phyloP scores from a whole-genome alignment of 305 asterid species.

The Fraxinus angustifolia region DNA sequence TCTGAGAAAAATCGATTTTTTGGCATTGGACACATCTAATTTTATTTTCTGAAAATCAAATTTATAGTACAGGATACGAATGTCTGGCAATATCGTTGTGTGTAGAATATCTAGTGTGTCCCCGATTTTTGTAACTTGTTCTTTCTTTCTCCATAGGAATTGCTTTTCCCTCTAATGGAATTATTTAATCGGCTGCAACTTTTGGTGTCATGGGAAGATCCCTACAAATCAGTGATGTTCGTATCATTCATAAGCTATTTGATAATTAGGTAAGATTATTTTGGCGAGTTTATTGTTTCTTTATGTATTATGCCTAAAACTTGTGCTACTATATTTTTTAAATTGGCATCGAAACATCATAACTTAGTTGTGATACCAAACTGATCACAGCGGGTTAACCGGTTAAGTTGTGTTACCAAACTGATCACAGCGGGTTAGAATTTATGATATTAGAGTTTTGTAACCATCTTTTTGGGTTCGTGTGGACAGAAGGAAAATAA shows the following conservation, averaged over 20 bases:
- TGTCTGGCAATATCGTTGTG: not conserved
- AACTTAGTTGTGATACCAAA: not conserved
- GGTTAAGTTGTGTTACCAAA: not conserved
- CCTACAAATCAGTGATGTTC: constrained; percentile 58
- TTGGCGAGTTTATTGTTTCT: not conserved
- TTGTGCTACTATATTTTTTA: not conserved
- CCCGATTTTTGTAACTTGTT: not conserved
- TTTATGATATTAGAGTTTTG: not conserved
- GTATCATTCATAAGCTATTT: constrained; percentile 55
- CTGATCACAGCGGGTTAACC: not conserved
- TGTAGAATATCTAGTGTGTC: constrained; percentile 2
- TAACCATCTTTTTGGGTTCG: not conserved
- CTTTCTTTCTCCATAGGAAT: constrained; percentile 50
- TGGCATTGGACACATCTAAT: constrained; percentile 11
- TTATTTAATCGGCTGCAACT: constrained; percentile 41
- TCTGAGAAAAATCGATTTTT: not conserved
- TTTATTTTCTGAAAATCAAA: constrained; percentile 3
- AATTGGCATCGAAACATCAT: not conserved
- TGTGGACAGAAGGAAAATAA: not conserved
- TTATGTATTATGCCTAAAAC: constrained; percentile 7
- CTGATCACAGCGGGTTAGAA: not conserved
- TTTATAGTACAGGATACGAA: constrained; percentile 3
- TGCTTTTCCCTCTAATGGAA: constrained; percentile 63
- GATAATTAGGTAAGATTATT: constrained; percentile 47
- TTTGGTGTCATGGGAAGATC: constrained; percentile 79